Evolutionary conservation across 352 stramenopile genomes (phyloP).

Genomic region (Globisporangium uncinulatum): DNA sequence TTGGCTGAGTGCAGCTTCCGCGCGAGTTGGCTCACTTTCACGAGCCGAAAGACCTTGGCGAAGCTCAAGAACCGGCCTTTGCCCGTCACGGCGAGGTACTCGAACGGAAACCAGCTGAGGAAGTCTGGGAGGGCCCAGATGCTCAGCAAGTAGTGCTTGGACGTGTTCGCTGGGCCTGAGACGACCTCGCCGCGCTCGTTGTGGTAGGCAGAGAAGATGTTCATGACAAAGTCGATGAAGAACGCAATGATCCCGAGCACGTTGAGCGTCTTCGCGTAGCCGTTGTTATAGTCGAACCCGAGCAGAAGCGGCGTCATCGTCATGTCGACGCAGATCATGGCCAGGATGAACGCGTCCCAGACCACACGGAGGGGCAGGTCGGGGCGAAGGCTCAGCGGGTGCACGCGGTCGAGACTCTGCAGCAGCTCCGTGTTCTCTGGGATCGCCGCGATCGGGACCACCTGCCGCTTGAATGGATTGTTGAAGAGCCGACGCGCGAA

Average conservation of each 20-base stretch:
- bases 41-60: constrained; percentile 59
- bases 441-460: constrained; percentile 6
- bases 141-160: constrained; percentile 45
- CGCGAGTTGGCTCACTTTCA: constrained; percentile 59
- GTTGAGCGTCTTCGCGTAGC: constrained; percentile 26
- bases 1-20: constrained; percentile 50
- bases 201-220: constrained; percentile 50
- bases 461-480: constrained; percentile 4
- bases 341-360: constrained; percentile 54
- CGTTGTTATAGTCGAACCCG: constrained; percentile 32
- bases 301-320: constrained; percentile 46
- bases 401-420: constrained; percentile 24
- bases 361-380: constrained; percentile 30
- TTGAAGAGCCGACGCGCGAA: constrained; percentile 9
- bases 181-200: constrained; percentile 45
- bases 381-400: constrained; percentile 44
- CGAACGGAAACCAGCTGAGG: constrained; percentile 67
- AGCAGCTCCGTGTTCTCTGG: constrained; percentile 27
- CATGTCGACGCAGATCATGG: constrained; percentile 48
- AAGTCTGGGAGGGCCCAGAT: constrained; percentile 54
- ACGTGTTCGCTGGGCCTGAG: constrained; percentile 32
- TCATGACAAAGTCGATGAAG: constrained; percentile 46
- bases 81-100: constrained; percentile 25
- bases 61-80: constrained; percentile 52
- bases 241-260: constrained; percentile 36